Conservation (phyloP, 2,329 filamentous ascomycete genomes). For the Tolypocladium pustulatum region DNA sequence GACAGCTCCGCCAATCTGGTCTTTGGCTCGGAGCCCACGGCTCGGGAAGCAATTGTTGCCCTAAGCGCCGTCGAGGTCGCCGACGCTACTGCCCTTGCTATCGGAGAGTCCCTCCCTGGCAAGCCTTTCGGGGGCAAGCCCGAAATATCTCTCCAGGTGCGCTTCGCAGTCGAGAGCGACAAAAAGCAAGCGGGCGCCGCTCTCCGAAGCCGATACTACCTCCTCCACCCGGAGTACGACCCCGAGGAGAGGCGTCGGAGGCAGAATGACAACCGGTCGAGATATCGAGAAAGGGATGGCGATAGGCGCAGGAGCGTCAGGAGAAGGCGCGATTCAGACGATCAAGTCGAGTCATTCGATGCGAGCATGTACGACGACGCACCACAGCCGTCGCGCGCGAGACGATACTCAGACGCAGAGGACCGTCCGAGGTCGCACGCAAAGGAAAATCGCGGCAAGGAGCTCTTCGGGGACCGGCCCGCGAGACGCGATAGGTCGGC, state of each 20-base stretch:
- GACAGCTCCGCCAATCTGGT: slow-evolving; percentile 83
- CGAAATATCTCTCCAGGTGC: slow-evolving; percentile 58
- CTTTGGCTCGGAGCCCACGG: slow-evolving; percentile 48
- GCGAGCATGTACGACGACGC: slow-evolving; percentile 77
- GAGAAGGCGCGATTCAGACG: slow-evolving; percentile 30
- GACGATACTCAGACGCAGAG: slow-evolving; percentile 13
- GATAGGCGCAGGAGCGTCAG: slow-evolving; percentile 17
- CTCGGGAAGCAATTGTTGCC: slow-evolving; percentile 43
- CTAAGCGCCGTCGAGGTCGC: slow-evolving; percentile 41
- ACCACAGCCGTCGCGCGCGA: slow-evolving; percentile 19
- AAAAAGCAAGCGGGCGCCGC: slow-evolving; percentile 72
- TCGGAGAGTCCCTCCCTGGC: slow-evolving; percentile 56
- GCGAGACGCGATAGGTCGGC: slow-evolving; percentile 36
- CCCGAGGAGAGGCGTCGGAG: slow-evolving; percentile 60
- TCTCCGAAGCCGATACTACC: slow-evolving; percentile 79
- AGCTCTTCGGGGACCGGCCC: slow-evolving; percentile 47
- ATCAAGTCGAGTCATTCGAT: slow-evolving; percentile 50
- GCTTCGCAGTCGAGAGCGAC: slow-evolving; percentile 65
- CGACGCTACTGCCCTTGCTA: slow-evolving; percentile 44
- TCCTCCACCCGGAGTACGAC: slow-evolving; percentile 83
- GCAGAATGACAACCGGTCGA: slow-evolving; percentile 44
- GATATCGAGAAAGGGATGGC: slow-evolving; percentile 50
- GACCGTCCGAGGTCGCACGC: slow-evolving; percentile 18
- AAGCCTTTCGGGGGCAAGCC: slow-evolving; percentile 60
- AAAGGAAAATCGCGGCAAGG: slow-evolving; percentile 40